Evolutionary conservation across 345 rosid species (phyloP), one percentile per base, ranked within the genome.

Genomic region (Moricandia arvensis): DNA sequence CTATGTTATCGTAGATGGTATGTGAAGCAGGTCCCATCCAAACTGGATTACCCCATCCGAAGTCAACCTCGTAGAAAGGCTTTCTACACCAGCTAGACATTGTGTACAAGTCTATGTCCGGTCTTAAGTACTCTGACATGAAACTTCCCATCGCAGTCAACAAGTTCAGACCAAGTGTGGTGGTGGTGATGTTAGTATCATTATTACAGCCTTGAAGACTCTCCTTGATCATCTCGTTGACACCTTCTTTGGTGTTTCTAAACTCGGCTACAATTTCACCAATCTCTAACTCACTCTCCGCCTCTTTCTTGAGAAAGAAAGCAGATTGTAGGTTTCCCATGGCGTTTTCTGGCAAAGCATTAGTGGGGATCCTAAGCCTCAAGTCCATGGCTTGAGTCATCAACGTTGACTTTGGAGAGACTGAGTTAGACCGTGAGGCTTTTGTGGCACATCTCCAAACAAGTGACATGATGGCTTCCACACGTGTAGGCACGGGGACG

Each of bases 41-140:
- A 0, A 18, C 33, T 0, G 86, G 91, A 54, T 27, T 53, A 31
- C 84, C 89, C 80, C 81, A 80, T 16, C 83, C 86, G 17, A 85
- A 83, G 31, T 85, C 85, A 1, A 81, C 81, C 55, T 81, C 84
- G 38, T 81, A 83, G 8, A 77, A 18, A n/a, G 80, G 82, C 62
- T 75, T 80, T 64, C 68, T 58, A 41, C 86, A 83, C 81, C 85
- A 47, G 37, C 88, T 85, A 6, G 84, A 58, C 33, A 80, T 77
- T 31, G 7, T 7, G 12, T 72, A 84, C 1, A 68, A 3, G 11
- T 78, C 79, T 7, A 35, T 47, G 3, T 60, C 75, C 0, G 62
- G 10, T n/a, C 10, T 74, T 2, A 29, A 27, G 29, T 27, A 5
- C 41, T 57, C 78, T 6, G 31, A 12, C 5, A 15, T 0, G 4